These are phyloP conservation scores for Solanum chmielewskii DNA, from an alignment of 257 asterid species.

Conservation along the genomic window DNA sequence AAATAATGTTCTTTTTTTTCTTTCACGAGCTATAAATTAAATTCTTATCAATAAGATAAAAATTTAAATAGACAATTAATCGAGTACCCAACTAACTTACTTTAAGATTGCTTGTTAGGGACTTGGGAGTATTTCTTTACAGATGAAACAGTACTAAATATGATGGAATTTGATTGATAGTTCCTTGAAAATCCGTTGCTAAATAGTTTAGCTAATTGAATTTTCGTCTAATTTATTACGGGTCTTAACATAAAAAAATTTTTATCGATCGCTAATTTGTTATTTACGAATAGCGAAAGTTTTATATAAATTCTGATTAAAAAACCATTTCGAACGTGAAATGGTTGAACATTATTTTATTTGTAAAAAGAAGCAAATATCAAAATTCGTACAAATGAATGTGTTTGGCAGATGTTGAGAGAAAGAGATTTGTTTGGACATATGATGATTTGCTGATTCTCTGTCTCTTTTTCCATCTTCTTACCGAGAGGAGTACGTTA, in stretches of 20 bases:
- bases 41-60: rapidly evolving
- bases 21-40: not conserved
- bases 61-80: too few relatives aligned
- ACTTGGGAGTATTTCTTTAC: not conserved
- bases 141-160: not conserved
- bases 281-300: not conserved
- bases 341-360: not conserved
- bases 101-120: not conserved
- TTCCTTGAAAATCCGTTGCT: not conserved
- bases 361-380: not conserved
- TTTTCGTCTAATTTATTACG: too few relatives aligned
- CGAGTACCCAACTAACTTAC: not conserved
- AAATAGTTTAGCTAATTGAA: not conserved
- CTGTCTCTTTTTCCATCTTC: not conserved
- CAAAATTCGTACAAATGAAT: not conserved
- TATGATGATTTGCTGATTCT: not conserved
- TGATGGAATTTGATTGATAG: not conserved
- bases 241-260: not conserved
- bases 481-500: not conserved
- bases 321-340: not conserved
- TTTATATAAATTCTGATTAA: not conserved
- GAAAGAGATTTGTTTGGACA: not conserved
- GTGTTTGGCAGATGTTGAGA: not conserved
- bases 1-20: not conserved
- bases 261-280: not conserved